Evolutionary conservation across 2,329 filamentous ascomycete species (phyloP), one percentile per base, ranked within the genome.

Genomic region (Cordyceps farinosa): DNA sequence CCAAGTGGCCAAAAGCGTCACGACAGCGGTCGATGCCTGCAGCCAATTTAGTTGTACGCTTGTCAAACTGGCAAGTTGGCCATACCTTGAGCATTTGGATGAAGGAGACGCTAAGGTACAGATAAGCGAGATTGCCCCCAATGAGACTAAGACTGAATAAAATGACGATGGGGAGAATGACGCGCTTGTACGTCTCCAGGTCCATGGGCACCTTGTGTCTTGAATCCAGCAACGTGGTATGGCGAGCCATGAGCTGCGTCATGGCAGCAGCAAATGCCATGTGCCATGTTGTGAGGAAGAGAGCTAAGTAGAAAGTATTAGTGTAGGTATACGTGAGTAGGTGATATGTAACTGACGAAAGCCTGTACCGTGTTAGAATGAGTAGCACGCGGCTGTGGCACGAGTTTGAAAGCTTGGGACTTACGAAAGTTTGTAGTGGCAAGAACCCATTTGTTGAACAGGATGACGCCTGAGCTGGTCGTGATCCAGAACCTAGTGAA

Each of bases 381-480:
- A 57, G 8, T 32, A 32, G 38, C 6, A 7, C 6, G n/a, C 38
- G n/a, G 15, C 6, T 1, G 40, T 5, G 32, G 34, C 11, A n/a
- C 1, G 17, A 9, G 3, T 4, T 2, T 1, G 3, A 7, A 5
- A 22, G 15, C 17, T n/a, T 17, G 6, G 22, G 5, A 57, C 77
- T 68, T 75, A 79, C 77, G 85, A 82, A 97, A 97, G 67, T 91
- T 84, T 66, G 89, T 84, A 45, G 89, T 92, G 71, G 93, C 88
- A 67, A 98, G 85, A 72, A 99, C 92, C 87, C 91, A 97, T 87
- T 99, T 99, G 87, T 99, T 98, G 89, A 97, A 98, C 66, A 99
- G 83, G 76, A 98, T 99, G 74, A 98, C 92, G 71, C 90, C 91
- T 47, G 92, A 97, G 73, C 92, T 96, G 76, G 97, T 84, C 64